Conservation (phyloP, 305 asterid genomes). For the Solanum hybrid region DNA sequence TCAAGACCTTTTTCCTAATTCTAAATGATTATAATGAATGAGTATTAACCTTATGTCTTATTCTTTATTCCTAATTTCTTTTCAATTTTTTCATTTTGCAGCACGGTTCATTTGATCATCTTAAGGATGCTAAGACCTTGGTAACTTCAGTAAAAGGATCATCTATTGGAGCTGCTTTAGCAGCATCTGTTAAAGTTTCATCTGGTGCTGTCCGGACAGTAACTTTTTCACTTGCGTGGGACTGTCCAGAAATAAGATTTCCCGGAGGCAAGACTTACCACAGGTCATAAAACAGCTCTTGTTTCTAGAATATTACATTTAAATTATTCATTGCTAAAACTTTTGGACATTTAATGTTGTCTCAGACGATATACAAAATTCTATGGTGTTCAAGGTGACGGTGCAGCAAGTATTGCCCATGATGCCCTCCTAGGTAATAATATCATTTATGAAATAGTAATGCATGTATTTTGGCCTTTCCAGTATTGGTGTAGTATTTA, state of each 20-base stretch:
- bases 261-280: slow-evolving; percentile 69
- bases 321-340: slow-evolving; percentile 14
- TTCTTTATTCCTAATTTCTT: slow-evolving; percentile 7
- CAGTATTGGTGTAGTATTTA: background rate
- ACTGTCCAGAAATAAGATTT: slow-evolving; percentile 75
- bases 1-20: background rate
- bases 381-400: slow-evolving; percentile 50
- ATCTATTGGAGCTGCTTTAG: slow-evolving; percentile 71
- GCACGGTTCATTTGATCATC: slow-evolving; percentile 83
- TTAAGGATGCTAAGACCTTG: slow-evolving; percentile 45
- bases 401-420: slow-evolving; percentile 62
- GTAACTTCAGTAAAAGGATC: slow-evolving; percentile 69
- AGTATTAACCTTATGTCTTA: slow-evolving; percentile 1
- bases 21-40: background rate
- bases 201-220: slow-evolving; percentile 50
- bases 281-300: slow-evolving; percentile 32
- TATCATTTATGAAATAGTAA: background rate
- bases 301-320: slow-evolving; percentile 5
- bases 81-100: slow-evolving; percentile 27
- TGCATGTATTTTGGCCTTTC: background rate
- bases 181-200: slow-evolving; percentile 72
- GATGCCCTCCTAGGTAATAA: slow-evolving; percentile 66
- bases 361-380: slow-evolving; percentile 83
- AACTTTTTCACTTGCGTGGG: slow-evolving; percentile 80
- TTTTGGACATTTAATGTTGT: slow-evolving; percentile 1